A percentile compares a stretch with the other conserved stretches of the same genome.
phyloP scores from a whole-genome alignment of 164 flowering plant species.

The Berberis thunbergii region DNA sequence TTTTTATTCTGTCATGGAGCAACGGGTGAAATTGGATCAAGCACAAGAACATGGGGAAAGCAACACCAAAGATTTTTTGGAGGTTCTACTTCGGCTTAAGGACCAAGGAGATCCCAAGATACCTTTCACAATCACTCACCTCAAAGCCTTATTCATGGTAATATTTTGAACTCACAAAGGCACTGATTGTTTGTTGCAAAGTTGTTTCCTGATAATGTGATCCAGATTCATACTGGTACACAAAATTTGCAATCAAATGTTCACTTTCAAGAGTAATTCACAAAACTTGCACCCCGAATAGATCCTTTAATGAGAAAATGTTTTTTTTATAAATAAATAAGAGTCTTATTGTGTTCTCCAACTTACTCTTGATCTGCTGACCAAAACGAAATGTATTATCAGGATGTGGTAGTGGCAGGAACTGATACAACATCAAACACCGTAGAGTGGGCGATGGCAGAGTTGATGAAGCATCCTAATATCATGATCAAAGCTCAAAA shows the following conservation, averaged over 20 bases:
- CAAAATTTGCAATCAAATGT: no score
- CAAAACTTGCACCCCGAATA: no score
- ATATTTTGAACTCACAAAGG: not conserved
- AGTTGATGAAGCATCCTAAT: constrained; percentile 15
- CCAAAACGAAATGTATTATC: not conserved
- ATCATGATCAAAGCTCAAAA: constrained; percentile 17
- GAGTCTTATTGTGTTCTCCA: no score
- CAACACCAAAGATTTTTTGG: constrained; percentile 6
- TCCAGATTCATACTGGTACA: no score
- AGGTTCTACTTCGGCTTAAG: constrained; percentile 4
- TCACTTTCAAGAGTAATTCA: no score
- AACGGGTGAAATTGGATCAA: not conserved
- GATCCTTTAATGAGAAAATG: no score
- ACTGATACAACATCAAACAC: constrained; percentile 21
- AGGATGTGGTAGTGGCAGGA: constrained; percentile 22
- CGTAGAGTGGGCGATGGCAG: constrained; percentile 27
- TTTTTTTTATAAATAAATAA: no score
- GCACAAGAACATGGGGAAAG: not conserved
- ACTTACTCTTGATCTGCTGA: no score
- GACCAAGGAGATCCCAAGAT: constrained; percentile 5
- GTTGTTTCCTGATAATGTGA: no score
- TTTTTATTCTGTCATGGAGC: constrained; percentile 11
- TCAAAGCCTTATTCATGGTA: constrained; percentile 15
- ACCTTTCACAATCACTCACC: constrained; percentile 7
- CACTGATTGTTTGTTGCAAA: no score